Evolutionary conservation across 75 land plant species (phyloP).

Genomic region (Azolla pinnata): DNA sequence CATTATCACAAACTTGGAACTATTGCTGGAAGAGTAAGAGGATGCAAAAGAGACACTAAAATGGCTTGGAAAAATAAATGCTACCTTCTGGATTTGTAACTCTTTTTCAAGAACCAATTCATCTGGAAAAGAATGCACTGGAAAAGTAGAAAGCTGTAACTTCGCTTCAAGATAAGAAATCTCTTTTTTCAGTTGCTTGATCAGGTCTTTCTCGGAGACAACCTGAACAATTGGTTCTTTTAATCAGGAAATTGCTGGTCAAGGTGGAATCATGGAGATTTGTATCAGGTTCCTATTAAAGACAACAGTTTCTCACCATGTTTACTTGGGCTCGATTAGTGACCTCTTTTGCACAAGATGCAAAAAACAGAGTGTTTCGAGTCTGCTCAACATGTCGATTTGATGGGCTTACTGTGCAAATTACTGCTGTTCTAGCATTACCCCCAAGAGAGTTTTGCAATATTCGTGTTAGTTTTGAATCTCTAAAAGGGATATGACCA

Average conservation of each 20-base stretch:
- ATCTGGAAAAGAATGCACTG: slow-evolving; percentile 15
- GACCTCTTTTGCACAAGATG: slow-evolving; percentile 79
- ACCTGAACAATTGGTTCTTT: slow-evolving; percentile 51
- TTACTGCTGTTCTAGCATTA: slow-evolving; percentile 83
- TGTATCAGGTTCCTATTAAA: too few relatives aligned
- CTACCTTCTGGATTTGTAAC: slow-evolving; percentile 57
- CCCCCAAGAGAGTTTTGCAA: slow-evolving; percentile 86
- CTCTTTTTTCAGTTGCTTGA: slow-evolving; percentile 74
- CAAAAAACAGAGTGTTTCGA: slow-evolving; percentile 70
- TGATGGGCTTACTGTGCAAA: slow-evolving; percentile 85
- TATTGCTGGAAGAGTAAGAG: neutral
- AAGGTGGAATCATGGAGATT: too few relatives aligned
- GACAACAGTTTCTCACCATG: slow-evolving; percentile 42
- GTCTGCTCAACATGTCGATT: slow-evolving; percentile 66
- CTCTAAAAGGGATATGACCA: slow-evolving; percentile 11
- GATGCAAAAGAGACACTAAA: neutral
- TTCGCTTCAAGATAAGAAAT: slow-evolving; percentile 86
- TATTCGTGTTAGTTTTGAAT: slow-evolving; percentile 84
- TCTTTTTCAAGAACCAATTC: slow-evolving; percentile 46
- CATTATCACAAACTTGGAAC: neutral
- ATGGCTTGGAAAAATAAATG: neutral
- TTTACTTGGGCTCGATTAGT: slow-evolving; percentile 80
- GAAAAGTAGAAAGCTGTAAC: slow-evolving; percentile 55
- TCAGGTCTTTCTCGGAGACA: slow-evolving; percentile 70
- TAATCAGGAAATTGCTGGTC: too few relatives aligned